Evolutionary conservation across 257 asterid genomes (phyloP).

Genomic region (Anisodus tanguticus): DNA sequence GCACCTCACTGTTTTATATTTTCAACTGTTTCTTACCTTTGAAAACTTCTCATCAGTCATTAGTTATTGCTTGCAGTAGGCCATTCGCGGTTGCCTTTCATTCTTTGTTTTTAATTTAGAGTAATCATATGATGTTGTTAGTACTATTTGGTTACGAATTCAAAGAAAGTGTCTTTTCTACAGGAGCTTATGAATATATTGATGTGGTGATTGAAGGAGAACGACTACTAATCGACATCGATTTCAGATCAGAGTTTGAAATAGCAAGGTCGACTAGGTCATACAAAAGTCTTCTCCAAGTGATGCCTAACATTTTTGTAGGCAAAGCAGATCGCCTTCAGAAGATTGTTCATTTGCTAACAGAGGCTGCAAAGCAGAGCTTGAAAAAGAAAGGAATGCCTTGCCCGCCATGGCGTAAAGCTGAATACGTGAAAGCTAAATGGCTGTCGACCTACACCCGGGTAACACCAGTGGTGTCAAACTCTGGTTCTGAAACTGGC

Average conservation of each 20-base stretch:
- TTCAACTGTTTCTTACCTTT: background rate
- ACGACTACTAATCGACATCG: conserved; percentile 73
- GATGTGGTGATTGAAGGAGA: conserved; percentile 66
- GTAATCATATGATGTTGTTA: background rate
- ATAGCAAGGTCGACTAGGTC: conserved; percentile 87
- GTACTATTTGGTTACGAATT: background rate
- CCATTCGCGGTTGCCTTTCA: background rate
- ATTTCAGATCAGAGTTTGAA: conserved; percentile 85
- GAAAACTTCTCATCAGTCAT: background rate
- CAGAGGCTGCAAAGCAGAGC: conserved; percentile 83
- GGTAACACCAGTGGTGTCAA: background rate
- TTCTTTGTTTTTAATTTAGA: background rate
- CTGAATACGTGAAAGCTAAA: conserved; percentile 77
- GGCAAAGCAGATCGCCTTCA: conserved; percentile 80
- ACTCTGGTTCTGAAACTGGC: background rate
- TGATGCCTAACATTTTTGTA: conserved; percentile 68
- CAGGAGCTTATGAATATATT: conserved; percentile 82
- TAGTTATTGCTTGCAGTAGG: background rate
- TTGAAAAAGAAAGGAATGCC: conserved; percentile 90
- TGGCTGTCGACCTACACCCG: conserved; percentile 81
- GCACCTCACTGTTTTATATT: background rate
- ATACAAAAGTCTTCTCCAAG: conserved; percentile 62
- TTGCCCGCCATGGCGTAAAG: conserved; percentile 86
- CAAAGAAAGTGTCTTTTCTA: background rate
- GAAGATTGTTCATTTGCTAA: conserved; percentile 60